phyloP scores from a whole-genome alignment of 2,329 filamentous ascomycete species.

The Dendrostoma leiphaemia region DNA sequence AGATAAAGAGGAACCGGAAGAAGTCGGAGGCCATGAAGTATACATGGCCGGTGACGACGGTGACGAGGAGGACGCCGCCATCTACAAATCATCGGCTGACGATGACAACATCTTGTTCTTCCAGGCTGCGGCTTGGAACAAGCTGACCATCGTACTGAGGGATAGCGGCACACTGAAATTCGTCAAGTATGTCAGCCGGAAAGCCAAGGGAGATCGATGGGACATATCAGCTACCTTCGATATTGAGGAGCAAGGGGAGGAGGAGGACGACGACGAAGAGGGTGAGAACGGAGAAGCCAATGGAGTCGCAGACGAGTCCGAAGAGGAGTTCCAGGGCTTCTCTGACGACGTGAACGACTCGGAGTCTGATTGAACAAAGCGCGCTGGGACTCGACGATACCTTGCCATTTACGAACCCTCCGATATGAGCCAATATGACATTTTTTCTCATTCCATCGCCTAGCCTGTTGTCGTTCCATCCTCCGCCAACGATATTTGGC shows the following conservation, averaged over 20 bases:
- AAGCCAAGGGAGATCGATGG: conserved; percentile 86
- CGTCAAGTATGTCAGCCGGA: conserved; percentile 89
- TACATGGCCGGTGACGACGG: conserved; percentile 92
- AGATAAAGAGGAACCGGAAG: conserved; percentile 35
- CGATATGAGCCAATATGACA: too few relatives aligned
- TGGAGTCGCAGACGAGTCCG: conserved; percentile 40
- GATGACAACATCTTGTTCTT: conserved; percentile 70
- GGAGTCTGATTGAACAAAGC: conserved; percentile 29
- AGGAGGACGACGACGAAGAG: conserved; percentile 32
- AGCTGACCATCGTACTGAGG: conserved; percentile 82
- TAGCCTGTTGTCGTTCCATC: too few relatives aligned
- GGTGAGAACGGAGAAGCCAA: conserved; percentile 21
- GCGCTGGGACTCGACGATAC: too few relatives aligned
- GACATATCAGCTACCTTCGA: conserved; percentile 81
- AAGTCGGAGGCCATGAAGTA: conserved; percentile 77
- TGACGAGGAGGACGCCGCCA: conserved; percentile 66
- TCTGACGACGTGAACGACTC: conserved; percentile 38
- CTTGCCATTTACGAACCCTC: too few relatives aligned
- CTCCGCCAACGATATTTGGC: too few relatives aligned
- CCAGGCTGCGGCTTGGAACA: conserved; percentile 76
- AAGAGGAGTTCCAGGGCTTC: conserved; percentile 60
- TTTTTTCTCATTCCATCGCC: neutral
- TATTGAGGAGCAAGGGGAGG: conserved; percentile 57
- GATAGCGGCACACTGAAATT: conserved; percentile 87
- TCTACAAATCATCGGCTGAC: conserved; percentile 78